Evolutionary conservation across 139 green algal genomes (phyloP).

Genomic region (Auxenochlorella pyrenoidosa): DNA sequence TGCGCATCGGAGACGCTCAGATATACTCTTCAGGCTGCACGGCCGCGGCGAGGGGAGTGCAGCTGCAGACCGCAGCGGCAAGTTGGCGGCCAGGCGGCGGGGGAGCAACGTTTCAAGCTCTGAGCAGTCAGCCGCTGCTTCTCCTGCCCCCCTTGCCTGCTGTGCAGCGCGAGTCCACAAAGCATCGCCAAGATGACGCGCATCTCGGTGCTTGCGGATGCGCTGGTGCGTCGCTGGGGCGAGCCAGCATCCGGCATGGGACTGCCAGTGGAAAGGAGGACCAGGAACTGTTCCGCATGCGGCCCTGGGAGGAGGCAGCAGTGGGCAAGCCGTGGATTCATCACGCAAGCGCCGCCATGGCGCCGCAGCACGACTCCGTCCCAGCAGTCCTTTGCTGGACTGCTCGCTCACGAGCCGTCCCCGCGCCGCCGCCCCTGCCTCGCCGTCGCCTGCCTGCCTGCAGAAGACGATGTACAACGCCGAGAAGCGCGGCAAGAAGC

Average conservation of each 20-base stretch:
- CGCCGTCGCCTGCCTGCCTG: slow-evolving; percentile 5
- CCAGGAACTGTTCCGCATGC: no score
- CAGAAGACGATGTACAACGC: slow-evolving; percentile 98
- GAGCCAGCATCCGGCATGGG: background rate
- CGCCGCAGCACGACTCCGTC: background rate
- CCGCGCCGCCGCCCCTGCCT: no score
- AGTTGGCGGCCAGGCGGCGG: no score
- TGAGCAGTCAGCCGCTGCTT: background rate
- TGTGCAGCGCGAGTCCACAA: background rate
- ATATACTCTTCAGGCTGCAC: no score
- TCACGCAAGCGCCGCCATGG: no score
- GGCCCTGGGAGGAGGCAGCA: no score
- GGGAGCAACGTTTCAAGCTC: no score
- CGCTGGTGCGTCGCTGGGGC: slow-evolving; percentile 62
- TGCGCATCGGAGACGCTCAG: no score
- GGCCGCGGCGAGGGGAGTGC: no score
- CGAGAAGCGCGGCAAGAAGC: slow-evolving; percentile 97
- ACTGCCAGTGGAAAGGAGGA: no score
- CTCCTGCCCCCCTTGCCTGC: background rate
- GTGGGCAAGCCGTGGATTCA: no score
- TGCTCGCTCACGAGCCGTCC: background rate
- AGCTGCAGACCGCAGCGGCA: no score
- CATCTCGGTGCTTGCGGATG: slow-evolving; percentile 95
- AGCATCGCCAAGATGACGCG: slow-evolving; percentile 85
- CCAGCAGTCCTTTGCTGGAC: background rate